These are phyloP conservation scores for Linum trigynum DNA, from an alignment of 345 rosid species.

Conservation along the genomic window DNA sequence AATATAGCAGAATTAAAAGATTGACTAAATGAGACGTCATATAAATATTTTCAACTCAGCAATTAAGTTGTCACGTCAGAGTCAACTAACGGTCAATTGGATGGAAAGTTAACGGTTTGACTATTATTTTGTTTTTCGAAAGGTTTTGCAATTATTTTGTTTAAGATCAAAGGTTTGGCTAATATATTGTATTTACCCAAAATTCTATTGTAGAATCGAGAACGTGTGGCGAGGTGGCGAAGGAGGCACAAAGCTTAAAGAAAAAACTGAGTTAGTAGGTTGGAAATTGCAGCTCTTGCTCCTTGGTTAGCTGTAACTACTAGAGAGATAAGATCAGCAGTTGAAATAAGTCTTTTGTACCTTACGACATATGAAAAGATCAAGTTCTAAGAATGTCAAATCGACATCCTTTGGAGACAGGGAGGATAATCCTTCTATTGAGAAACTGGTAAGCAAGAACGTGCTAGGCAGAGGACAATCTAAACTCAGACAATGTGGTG, in stretches of 20 bases:
- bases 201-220: constrained; percentile 41
- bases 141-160: too few relatives aligned
- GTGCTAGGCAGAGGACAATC: constrained; percentile 7
- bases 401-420: constrained; percentile 21
- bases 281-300: constrained; percentile 70
- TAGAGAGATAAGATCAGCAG: constrained; percentile 74
- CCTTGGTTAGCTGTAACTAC: constrained; percentile 85
- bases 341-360: constrained; percentile 27
- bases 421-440: constrained; percentile 24
- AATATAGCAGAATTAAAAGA: too few relatives aligned
- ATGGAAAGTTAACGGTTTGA: too few relatives aligned
- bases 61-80: too few relatives aligned
- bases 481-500: constrained; percentile 17
- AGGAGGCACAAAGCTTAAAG: constrained; percentile 82
- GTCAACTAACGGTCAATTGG: too few relatives aligned
- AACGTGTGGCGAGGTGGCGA: constrained; percentile 70
- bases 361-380: constrained; percentile 43
- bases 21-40: too few relatives aligned
- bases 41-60: too few relatives aligned
- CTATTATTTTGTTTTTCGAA: too few relatives aligned
- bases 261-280: constrained; percentile 49
- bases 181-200: not conserved
- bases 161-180: too few relatives aligned
- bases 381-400: constrained; percentile 26
- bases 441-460: constrained; percentile 21